Base-by-base conservation (phyloP, 768 basidiomycete genomes). In the Russula sp. region DNA sequence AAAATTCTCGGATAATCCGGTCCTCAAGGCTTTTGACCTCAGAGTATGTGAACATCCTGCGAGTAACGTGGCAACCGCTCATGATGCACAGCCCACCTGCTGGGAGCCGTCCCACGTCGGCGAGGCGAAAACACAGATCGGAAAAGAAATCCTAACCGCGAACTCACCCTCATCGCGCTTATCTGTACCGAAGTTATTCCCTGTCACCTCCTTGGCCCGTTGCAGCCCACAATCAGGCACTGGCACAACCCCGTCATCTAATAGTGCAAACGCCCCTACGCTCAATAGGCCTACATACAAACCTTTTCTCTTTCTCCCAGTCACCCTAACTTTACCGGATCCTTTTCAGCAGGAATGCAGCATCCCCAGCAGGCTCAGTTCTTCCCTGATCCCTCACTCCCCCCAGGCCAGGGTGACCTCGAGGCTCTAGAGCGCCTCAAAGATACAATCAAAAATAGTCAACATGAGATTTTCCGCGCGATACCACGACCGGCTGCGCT, bases 361-460 rank as follows among this genome's bases (percentile, higher is more conserved):
- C 65, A 66, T 11, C 32, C 55, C 34, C 66, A 61, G 27, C 63
- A 58, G 42, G 27, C 20, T 13, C 61, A 50, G 31, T 68, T 67
- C 34, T 54, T 50, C 35, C 61, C 67, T 22, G 49, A 63, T 48
- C 55, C 61, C 8, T 54, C 68, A 2, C 70, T 80, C 0, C 80
- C 82, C 2, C 78, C 81, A 22, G 87, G 85, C 8, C 78, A 82
- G 68, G 80, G 77, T 70, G 89, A 90, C 74, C 80, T 91, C 65
- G 86, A 89, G 71, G 79, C 85, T 37, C 80, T 91, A 63, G 84
- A 90, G 74, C 84, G 84, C 60, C 83, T 91, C 72, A 91, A 91
- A 73, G 76, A 82, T 27, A 76, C 81, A 59, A 91, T 91, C 73
- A 86, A 84, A 70, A 79, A 77, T 37, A 83, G 82, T 55, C 88